Base-by-base conservation (phyloP, 768 basidiomycete species). In the Grammothele lineata region DNA sequence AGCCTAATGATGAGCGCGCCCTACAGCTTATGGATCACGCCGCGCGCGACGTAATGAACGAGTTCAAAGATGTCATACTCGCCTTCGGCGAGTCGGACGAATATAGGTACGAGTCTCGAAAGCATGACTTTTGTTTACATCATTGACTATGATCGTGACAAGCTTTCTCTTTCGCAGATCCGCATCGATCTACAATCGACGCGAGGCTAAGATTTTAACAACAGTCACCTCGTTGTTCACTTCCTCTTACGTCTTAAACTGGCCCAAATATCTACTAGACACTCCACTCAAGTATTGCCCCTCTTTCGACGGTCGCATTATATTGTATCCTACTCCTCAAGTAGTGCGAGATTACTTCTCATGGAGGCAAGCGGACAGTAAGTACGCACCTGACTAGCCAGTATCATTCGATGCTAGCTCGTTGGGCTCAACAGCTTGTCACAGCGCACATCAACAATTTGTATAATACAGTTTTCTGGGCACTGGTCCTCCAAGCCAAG, bases 61-160 rank as follows among this genome's bases (percentile, higher is more conserved):
- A 86, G 59, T 85, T 86, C 59, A 76, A 80, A 27, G 94, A 96
- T 61, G 79, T 96, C 47, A 71, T 90, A 11, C 74, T 96, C 17
- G 96, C 77, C 0, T 98, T 94, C 62, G 96, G 96, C 1, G 90
- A 99, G 70, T 96, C 93, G 17, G 96, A 99, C 63, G 96, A 99
- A 67, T 98, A 82, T 67, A 96, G 93, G 94, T 87, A 48, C 4
- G 18, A 4, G 6, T 24, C 2, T 4, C 3, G 14, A n/a, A 15
- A 2, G 7, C 19, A 7, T 5, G 41, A 72, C 58, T n/a, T n/a
- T n/a, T 15, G 18, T 17, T 2, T 22, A 33, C 34, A 26, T 22
- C 9, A 27, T 12, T 35, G 32, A 21, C 35, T 34, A n/a, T 9
- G 33, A 30, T 17, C 8, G 4, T 25, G 2, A 21, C 2, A 47